Evolutionary conservation across 495 filamentous ascomycete species (phyloP).

Genomic region (Talaromyces ruber): DNA sequence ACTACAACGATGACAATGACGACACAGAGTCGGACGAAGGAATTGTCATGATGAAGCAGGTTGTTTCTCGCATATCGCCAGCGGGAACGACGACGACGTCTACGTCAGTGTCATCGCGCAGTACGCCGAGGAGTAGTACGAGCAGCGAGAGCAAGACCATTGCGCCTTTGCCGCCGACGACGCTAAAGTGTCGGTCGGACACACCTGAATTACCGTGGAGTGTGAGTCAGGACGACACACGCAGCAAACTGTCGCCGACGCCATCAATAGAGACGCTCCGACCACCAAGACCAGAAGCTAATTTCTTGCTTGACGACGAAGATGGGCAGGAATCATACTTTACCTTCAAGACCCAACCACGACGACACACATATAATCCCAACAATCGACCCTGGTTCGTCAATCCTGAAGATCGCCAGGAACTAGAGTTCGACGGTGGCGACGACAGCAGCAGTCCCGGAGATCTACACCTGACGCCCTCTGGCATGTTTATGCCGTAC

Average conservation of each 20-base stretch:
- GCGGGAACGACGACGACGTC: neutral
- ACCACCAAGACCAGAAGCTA: conserved; percentile 59
- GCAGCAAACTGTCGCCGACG: conserved; percentile 48
- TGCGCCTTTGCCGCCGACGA: conserved; percentile 85
- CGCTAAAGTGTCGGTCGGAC: conserved; percentile 79
- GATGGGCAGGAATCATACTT: conserved; percentile 32
- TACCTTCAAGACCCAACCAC: neutral
- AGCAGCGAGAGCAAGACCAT: conserved; percentile 78
- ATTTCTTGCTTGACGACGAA: conserved; percentile 63
- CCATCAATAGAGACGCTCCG: conserved; percentile 70
- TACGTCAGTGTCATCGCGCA: conserved; percentile 17
- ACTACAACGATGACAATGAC: conserved; percentile 37
- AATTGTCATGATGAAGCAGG: conserved; percentile 76
- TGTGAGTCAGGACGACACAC: conserved; percentile 8
- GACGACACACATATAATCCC: conserved; percentile 13
- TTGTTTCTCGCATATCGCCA: conserved; percentile 14
- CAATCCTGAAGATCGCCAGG: conserved; percentile 24
- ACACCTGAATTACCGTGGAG: conserved; percentile 53
- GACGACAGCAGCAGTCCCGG: conserved; percentile 21
- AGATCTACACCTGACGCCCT: conserved; percentile 55
- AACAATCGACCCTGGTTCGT: conserved; percentile 28
- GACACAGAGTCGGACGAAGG: conserved; percentile 68
- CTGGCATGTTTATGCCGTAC: conserved; percentile 82
- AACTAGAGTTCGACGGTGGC: conserved; percentile 10
- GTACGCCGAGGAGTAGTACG: conserved; percentile 43